Evolutionary conservation across 2,329 filamentous ascomycete species (phyloP).

Genomic region (Pseudopithomyces chartarum): DNA sequence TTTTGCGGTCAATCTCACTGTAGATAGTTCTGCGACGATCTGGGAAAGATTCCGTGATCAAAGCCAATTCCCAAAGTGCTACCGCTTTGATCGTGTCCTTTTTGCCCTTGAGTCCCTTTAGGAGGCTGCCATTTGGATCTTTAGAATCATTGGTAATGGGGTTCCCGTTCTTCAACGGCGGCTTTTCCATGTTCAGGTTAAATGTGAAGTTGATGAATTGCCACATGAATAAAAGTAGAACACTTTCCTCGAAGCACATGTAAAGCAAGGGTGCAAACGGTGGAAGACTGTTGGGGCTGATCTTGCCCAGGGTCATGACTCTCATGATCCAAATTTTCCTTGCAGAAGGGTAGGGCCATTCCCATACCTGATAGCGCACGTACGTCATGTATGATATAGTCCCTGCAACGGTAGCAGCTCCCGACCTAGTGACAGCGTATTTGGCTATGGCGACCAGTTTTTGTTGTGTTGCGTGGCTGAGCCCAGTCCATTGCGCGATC

Average conservation of each 20-base stretch:
- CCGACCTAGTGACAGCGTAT: constrained; percentile 35
- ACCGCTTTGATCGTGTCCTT: constrained; percentile 78
- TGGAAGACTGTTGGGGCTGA: constrained; percentile 64
- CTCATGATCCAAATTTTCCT: constrained; percentile 74
- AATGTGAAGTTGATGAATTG: constrained; percentile 77
- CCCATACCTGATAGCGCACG: constrained; percentile 37
- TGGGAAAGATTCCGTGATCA: constrained; percentile 76
- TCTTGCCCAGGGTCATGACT: constrained; percentile 70
- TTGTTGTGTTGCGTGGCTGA: not conserved
- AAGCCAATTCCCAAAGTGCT: constrained; percentile 87
- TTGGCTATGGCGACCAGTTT: constrained; percentile 23
- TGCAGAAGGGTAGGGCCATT: constrained; percentile 58
- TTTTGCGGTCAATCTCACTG: constrained; percentile 81
- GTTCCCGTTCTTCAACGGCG: constrained; percentile 81
- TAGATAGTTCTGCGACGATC: constrained; percentile 82
- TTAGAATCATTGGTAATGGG: constrained; percentile 84
- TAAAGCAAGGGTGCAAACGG: constrained; percentile 59
- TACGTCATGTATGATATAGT: constrained; percentile 34
- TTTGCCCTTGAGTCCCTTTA: constrained; percentile 83
- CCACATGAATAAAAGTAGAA: constrained; percentile 75
- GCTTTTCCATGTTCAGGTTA: constrained; percentile 76
- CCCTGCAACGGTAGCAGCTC: constrained; percentile 54
- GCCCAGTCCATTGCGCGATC: not conserved
- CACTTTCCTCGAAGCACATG: constrained; percentile 60
- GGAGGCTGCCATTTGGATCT: constrained; percentile 86